These are phyloP conservation scores for Beta vulgaris DNA, from an alignment of 148 eudicot genomes.

Conservation along the genomic window DNA sequence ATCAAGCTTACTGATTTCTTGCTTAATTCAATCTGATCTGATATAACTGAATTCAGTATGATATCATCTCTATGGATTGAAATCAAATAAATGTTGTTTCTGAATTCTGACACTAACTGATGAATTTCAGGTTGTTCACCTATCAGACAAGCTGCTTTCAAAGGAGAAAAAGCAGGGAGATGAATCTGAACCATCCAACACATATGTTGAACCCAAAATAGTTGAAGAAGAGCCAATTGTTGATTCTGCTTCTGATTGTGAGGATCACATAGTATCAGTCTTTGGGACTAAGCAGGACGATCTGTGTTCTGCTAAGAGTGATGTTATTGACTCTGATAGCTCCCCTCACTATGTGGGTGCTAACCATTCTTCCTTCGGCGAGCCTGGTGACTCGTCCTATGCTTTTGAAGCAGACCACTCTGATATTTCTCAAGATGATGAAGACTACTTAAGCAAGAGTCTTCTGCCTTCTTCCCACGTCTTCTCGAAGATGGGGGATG, in stretches of 20 bases:
- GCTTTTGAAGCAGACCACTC: conserved; percentile 57
- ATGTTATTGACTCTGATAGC: conserved; percentile 49
- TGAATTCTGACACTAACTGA: too few relatives aligned
- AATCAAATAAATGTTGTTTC: not conserved
- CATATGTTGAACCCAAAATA: conserved; percentile 23
- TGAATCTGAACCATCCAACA: conserved; percentile 19
- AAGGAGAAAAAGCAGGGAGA: conserved; percentile 33
- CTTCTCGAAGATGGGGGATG: conserved; percentile 38
- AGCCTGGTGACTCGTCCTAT: conserved; percentile 49
- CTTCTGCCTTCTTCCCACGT: conserved; percentile 36
- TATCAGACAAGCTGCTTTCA: conserved; percentile 47
- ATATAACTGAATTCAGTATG: too few relatives aligned
- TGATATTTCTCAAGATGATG: conserved; percentile 58
- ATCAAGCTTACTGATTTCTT: not conserved
- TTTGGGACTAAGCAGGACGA: conserved; percentile 38
- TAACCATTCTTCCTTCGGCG: conserved; percentile 35
- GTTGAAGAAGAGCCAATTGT: conserved; percentile 24
- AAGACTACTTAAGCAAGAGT: conserved; percentile 44
- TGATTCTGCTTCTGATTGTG: conserved; percentile 40
- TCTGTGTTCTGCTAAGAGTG: conserved; percentile 42
- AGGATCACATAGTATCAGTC: conserved; percentile 30
- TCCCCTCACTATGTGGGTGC: conserved; percentile 37
- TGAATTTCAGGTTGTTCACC: conserved; percentile 44
- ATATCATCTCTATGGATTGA: not conserved
- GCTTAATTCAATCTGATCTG: not conserved